Conservation (phyloP, 768 basidiomycete genomes). For the Leccinum aurantiacum region DNA sequence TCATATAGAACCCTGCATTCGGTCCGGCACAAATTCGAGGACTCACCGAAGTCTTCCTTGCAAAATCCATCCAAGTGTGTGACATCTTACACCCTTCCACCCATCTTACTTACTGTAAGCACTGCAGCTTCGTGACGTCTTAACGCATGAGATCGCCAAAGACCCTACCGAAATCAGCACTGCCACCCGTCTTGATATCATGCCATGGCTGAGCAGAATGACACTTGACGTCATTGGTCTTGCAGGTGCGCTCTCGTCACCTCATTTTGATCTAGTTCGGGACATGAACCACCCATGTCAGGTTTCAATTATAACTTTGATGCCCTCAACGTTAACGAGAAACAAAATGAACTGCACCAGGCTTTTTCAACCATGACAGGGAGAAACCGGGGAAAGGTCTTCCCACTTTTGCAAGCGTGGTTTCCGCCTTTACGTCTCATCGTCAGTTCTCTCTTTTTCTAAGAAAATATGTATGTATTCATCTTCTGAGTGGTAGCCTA, state of each 20-base stretch:
- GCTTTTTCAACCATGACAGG: conserved; percentile 32
- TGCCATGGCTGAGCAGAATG: conserved; percentile 33
- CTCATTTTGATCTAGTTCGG: not conserved
- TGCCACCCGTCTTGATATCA: conserved; percentile 28
- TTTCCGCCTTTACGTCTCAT: conserved; percentile 40
- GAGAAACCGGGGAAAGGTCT: conserved; percentile 5
- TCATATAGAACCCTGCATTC: conserved; percentile 58
- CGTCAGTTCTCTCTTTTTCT: conserved; percentile 27
- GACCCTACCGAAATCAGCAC: conserved; percentile 14
- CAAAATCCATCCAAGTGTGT: conserved; percentile 51
- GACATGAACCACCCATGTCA: conserved; percentile 5
- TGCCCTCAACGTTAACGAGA: conserved; percentile 24
- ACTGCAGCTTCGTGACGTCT: conserved; percentile 44
- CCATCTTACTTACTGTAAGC: not conserved
- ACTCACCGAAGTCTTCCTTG: conserved; percentile 53
- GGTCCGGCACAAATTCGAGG: conserved; percentile 57
- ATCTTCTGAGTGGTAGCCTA: conserved; percentile 22
- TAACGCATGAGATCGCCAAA: conserved; percentile 33
- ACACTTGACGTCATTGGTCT: conserved; percentile 39
- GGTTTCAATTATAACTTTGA: conserved; percentile 41
- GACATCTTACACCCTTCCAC: not conserved
- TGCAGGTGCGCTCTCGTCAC: conserved; percentile 31
- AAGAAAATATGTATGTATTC: not conserved
- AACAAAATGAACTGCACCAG: conserved; percentile 30
- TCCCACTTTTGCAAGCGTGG: conserved; percentile 35